A percentile compares a stretch with the other conserved stretches of the same genome.
Conservation (phyloP, 192 early-diverging fungal genomes). For the Coemansia sp. region DNA sequence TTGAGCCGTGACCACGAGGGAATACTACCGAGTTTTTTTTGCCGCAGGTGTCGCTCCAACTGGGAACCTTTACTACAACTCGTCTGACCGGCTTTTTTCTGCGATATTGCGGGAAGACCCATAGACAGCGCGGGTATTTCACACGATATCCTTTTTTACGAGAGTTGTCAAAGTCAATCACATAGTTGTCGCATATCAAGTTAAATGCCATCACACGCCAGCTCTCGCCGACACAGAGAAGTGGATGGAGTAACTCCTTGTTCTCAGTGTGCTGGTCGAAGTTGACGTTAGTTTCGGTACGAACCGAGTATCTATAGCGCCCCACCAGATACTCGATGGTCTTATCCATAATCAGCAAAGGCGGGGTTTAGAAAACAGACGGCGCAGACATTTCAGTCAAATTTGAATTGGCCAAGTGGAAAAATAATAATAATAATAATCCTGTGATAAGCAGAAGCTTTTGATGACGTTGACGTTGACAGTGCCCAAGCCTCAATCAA, state of each 20-base stretch:
- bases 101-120: neutral
- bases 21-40: too few species aligned
- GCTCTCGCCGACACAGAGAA: neutral
- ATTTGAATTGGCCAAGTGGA: too few species aligned
- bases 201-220: neutral
- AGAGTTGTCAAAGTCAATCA: neutral
- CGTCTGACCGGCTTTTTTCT: neutral
- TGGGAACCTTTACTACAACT: neutral
- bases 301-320: neutral
- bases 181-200: neutral
- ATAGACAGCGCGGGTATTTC: neutral
- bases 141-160: neutral
- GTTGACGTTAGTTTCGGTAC: too few species aligned
- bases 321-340: neutral
- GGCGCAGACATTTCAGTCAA: neutral
- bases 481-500: too few species aligned
- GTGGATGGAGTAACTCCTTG: neutral
- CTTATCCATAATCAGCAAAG: neutral
- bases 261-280: neutral
- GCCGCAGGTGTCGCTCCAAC: neutral
- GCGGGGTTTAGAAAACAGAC: neutral
- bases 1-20: neutral
- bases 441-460: too few species aligned
- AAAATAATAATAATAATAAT: too few species aligned
- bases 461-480: too few species aligned